phyloP scores from a whole-genome alignment of 176 grass and related monocot genomes.

The Paspalum notatum region DNA sequence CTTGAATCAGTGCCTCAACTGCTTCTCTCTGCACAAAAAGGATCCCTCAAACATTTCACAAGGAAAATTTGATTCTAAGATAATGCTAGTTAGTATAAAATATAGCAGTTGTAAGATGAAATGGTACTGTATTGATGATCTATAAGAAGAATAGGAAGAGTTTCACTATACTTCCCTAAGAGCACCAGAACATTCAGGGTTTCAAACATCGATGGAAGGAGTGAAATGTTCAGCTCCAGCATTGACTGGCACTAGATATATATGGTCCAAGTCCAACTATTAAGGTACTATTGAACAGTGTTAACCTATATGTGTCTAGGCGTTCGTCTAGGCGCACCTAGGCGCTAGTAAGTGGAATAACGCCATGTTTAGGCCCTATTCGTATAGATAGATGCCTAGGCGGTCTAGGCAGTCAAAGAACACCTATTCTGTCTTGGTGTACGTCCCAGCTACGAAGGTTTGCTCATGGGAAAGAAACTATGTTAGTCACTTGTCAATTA shows the following conservation, averaged over 20 bases:
- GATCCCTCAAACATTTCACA: constrained; percentile 8
- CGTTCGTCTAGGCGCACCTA: no score
- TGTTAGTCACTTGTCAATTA: no score
- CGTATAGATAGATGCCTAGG: no score
- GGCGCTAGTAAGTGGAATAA: no score
- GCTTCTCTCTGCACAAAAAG: constrained; percentile 77
- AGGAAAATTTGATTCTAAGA: not conserved
- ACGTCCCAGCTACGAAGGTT: no score
- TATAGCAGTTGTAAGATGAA: not conserved
- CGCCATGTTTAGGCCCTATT: no score
- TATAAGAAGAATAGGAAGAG: not conserved
- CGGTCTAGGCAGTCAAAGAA: no score
- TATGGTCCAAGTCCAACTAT: not conserved
- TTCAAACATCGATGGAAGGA: not conserved
- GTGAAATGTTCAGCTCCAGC: no score
- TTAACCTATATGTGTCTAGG: no score
- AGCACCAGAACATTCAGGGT: constrained; percentile 19
- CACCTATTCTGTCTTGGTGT: no score
- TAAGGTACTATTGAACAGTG: not conserved
- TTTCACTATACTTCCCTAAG: not conserved
- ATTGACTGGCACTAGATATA: not conserved
- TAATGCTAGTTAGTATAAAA: not conserved
- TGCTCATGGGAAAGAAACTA: no score
- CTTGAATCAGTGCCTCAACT: constrained; percentile 95
- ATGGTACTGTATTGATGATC: not conserved